These are phyloP conservation scores for Purshia tridentata DNA, from an alignment of 306 rosid genomes.

Conservation along the genomic window DNA sequence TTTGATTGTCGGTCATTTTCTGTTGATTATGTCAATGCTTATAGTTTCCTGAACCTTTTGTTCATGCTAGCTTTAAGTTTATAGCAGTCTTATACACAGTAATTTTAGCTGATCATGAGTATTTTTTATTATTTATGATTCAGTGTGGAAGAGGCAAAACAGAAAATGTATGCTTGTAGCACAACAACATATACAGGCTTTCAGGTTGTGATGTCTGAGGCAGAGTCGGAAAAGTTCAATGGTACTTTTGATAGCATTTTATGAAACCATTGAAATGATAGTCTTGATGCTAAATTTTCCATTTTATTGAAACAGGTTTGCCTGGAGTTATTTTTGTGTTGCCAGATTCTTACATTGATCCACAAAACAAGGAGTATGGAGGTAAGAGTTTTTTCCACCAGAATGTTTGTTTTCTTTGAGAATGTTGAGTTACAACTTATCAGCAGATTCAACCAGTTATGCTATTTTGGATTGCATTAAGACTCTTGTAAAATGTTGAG, in stretches of 20 bases:
- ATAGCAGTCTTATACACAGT: background rate
- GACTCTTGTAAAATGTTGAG: background rate
- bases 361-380: constrained; percentile 81
- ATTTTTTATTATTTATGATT: constrained; percentile 3
- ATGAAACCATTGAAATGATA: constrained; percentile 9
- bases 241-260: constrained; percentile 37
- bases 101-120: background rate
- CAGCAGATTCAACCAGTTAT: background rate
- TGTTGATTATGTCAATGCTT: background rate
- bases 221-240: constrained; percentile 76
- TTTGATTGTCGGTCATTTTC: background rate
- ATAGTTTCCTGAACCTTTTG: background rate
- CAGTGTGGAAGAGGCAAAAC: constrained; percentile 88
- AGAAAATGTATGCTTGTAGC: constrained; percentile 85
- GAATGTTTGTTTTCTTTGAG: background rate
- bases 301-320: constrained; percentile 41
- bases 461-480: background rate
- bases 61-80: background rate
- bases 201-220: constrained; percentile 77
- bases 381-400: constrained; percentile 35
- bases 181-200: constrained; percentile 80
- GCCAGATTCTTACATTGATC: constrained; percentile 83
- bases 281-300: constrained; percentile 8
- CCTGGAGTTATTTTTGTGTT: constrained; percentile 78
- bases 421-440: background rate